Base-by-base conservation (phyloP, 345 rosid species). In the Hevea brasiliensis region DNA sequence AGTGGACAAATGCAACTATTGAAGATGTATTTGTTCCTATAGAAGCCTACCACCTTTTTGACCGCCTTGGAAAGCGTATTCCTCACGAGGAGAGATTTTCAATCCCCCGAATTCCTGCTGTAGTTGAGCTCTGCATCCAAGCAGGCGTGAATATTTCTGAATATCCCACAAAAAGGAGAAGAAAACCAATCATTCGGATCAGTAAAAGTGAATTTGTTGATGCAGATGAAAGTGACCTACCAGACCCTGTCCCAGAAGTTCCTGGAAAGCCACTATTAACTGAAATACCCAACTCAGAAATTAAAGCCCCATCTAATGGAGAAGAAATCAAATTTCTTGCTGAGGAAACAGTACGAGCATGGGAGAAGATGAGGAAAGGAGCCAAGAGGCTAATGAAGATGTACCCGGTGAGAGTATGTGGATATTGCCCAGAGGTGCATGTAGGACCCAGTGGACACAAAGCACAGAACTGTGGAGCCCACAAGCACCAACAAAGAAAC, bases 341-440 rank as follows among this genome's bases (percentile, higher is more conserved):
- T 0, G 96, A 88, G 84, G 97, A 92, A 84, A 95, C 97, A 14
- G 80, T 90, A 37, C 68, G 77, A 26, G 91, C 89, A 20, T 95
- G 97, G 98, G 90, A 86, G 70, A 81, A 84, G 65, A 85, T 92
- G 97, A 85, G 92, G 83, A 76, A 80, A 80, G 98, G 97, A 72
- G 80, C 97, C 75, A 90, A 84, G 81, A 90, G 65, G 87, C 84
- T 95, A 61, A 95, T 90, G 99, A 84, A 75, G 82, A 76, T 90
- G 89, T 95, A 95, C 82, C 84, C 68, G 0, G 97, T 90, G 54
- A 85, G 98, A 84, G 98, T 92, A 37, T 95, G 99, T 53, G 99
- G 99, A 47, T 95, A 92, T 76, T 95, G 99, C 75, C 99, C 97
- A 0, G 98, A 95, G 80, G 87, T 94, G 47, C 98, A 94, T n/a